Evolutionary conservation across 257 asterid genomes (phyloP).

Genomic region (Parsonsia alboflavescens): DNA sequence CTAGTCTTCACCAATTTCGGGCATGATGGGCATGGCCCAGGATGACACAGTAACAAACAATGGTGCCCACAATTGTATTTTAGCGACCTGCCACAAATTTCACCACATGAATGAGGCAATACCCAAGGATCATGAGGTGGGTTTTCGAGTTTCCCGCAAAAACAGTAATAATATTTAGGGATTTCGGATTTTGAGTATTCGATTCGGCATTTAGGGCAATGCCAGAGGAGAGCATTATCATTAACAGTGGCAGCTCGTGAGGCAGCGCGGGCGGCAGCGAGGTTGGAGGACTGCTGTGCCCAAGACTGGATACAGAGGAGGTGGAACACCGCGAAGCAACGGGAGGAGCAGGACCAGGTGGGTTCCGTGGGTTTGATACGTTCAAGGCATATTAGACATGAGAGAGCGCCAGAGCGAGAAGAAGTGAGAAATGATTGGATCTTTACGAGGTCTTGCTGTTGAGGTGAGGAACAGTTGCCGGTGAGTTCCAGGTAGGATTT

Average conservation of each 20-base stretch:
- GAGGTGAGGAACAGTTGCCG: conserved; percentile 27
- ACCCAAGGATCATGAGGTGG: conserved; percentile 93
- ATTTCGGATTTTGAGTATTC: conserved; percentile 62
- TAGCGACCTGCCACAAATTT: conserved; percentile 67
- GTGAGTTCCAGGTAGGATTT: conserved; percentile 70
- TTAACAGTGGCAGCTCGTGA: conserved; percentile 59
- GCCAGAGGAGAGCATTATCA: conserved; percentile 56
- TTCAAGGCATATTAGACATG: conserved; percentile 97
- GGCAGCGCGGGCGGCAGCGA: conserved; percentile 72
- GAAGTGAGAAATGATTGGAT: conserved; percentile 88
- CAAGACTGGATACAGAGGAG: conserved; percentile 92
- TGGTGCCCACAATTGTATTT: conserved; percentile 71
- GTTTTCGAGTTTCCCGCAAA: conserved; percentile 71
- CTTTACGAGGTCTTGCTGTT: conserved; percentile 64
- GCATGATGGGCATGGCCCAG: conserved; percentile 92
- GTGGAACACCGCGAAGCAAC: conserved; percentile 88
- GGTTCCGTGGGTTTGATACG: conserved; percentile 79
- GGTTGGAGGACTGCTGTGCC: conserved; percentile 70
- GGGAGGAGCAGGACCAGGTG: conserved; percentile 85
- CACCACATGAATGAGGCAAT: conserved; percentile 92
- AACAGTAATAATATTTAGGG: conserved; percentile 67
- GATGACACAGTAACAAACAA: conserved; percentile 79
- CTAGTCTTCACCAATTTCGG: conserved; percentile 63
- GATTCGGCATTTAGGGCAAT: conserved; percentile 90
- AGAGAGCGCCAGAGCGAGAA: conserved; percentile 81